A percentile compares a stretch with the other conserved stretches of the same genome.
phyloP scores from a whole-genome alignment of 331 rosid species.

The Pyrus hybrid region DNA sequence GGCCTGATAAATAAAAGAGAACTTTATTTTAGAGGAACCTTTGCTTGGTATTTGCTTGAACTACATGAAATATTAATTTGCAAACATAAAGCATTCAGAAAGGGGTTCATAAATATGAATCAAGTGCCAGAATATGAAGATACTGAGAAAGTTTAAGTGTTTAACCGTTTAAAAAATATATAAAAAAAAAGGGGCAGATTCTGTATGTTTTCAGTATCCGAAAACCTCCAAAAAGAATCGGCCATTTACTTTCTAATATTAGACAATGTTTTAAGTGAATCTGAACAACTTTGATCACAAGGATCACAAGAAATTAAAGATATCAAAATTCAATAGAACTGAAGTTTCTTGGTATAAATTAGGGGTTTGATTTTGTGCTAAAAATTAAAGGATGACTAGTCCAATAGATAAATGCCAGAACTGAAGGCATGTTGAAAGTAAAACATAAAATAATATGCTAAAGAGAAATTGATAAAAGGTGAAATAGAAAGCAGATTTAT shows the following conservation, averaged over 20 bases:
- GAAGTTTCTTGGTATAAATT: background rate
- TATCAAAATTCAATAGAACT: background rate
- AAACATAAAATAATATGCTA: background rate
- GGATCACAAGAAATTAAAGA: background rate
- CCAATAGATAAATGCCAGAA: background rate
- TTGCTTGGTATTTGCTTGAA: background rate
- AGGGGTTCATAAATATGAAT: background rate
- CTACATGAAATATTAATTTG: background rate
- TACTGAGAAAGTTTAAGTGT: background rate
- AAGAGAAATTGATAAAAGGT: background rate
- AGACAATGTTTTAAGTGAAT: background rate
- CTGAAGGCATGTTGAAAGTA: background rate
- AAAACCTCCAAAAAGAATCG: background rate
- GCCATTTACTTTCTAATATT: background rate
- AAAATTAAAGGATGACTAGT: background rate
- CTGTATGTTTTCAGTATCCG: background rate
- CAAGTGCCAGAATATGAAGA: background rate
- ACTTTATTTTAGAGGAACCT: background rate
- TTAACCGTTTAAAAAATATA: background rate
- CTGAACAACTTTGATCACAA: background rate
- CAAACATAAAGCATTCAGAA: background rate
- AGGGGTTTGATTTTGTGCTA: background rate
- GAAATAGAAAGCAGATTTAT: background rate
- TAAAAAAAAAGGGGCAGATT: background rate
- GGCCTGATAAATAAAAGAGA: slow-evolving; percentile 19